These are phyloP conservation scores for Aureoboletus auriporus DNA, from an alignment of 768 basidiomycete species.

Conservation along the genomic window DNA sequence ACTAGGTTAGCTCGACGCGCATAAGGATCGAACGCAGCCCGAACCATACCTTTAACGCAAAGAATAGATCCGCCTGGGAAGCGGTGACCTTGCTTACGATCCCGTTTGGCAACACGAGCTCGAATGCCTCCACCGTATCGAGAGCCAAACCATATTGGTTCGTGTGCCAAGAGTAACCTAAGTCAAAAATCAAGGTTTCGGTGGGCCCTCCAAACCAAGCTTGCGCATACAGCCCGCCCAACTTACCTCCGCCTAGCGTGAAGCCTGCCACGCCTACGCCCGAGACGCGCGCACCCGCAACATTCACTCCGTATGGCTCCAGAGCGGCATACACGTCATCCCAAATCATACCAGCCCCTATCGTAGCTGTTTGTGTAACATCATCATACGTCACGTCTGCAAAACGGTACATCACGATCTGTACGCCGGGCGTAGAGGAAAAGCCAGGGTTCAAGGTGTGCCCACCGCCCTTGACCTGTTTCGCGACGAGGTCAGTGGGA, in stretches of 20 bases:
- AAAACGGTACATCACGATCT: conserved; percentile 53
- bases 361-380: conserved; percentile 34
- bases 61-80: conserved; percentile 42
- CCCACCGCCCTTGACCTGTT: conserved; percentile 63
- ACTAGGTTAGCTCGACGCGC: neutral
- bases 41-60: conserved; percentile 37
- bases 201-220: neutral
- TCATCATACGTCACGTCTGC: conserved; percentile 40
- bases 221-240: neutral
- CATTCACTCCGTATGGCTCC: conserved; percentile 44
- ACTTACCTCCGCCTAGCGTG: conserved; percentile 52
- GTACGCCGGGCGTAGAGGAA: conserved; percentile 57
- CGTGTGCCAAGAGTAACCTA: conserved; percentile 62
- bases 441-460: conserved; percentile 53
- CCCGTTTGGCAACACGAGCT: conserved; percentile 59
- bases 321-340: conserved; percentile 62
- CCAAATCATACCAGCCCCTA: conserved; percentile 51
- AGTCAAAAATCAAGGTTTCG: neutral
- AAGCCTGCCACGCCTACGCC: conserved; percentile 61
- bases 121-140: conserved; percentile 52
- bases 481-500: neutral
- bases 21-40: neutral
- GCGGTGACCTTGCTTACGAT: conserved; percentile 33
- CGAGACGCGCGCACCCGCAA: conserved; percentile 55
- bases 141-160: conserved; percentile 56